A percentile compares a stretch with the other conserved stretches of the same genome.
These are phyloP conservation scores for Calonectria multiphialidica DNA, from an alignment of 2,329 filamentous ascomycete species.

Conservation along the genomic window DNA sequence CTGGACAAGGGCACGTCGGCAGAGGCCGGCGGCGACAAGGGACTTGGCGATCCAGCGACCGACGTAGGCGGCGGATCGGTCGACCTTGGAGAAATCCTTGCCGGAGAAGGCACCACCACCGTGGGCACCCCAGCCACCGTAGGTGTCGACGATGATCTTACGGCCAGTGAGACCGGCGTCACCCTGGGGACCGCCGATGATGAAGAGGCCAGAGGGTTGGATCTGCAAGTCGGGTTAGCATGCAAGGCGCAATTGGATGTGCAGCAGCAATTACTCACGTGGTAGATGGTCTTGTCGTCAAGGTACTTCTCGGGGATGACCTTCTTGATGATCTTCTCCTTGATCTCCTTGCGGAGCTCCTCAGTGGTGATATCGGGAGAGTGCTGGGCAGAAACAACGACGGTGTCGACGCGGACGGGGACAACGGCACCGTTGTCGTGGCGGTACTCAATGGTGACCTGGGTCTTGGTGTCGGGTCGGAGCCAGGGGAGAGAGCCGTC, in stretches of 20 bases:
- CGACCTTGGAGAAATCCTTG: constrained; percentile 99
- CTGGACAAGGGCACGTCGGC: constrained; percentile 94
- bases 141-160: constrained; percentile 99
- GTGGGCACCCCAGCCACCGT: constrained; percentile 99
- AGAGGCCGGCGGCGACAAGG: constrained; percentile 87
- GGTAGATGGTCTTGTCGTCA: constrained; percentile 94
- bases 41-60: constrained; percentile 99
- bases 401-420: constrained; percentile 92
- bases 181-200: constrained; percentile 99
- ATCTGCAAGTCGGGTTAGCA: constrained; percentile 62
- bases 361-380: constrained; percentile 89
- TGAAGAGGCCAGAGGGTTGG: constrained; percentile 97
- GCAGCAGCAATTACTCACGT: constrained; percentile 69
- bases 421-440: constrained; percentile 95
- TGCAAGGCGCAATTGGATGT: background rate
- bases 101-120: constrained; percentile 99
- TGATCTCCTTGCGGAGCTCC: constrained; percentile 92
- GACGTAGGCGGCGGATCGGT: constrained; percentile 97
- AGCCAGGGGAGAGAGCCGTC: constrained; percentile 93
- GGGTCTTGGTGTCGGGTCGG: constrained; percentile 98
- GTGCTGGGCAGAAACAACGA: constrained; percentile 98
- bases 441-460: constrained; percentile 99
- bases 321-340: constrained; percentile 96
- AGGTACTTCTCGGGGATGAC: constrained; percentile 94
- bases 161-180: constrained; percentile 98